Evolutionary conservation across 495 filamentous ascomycete species (phyloP).

Genomic region (Penicillium bialowiezense): DNA sequence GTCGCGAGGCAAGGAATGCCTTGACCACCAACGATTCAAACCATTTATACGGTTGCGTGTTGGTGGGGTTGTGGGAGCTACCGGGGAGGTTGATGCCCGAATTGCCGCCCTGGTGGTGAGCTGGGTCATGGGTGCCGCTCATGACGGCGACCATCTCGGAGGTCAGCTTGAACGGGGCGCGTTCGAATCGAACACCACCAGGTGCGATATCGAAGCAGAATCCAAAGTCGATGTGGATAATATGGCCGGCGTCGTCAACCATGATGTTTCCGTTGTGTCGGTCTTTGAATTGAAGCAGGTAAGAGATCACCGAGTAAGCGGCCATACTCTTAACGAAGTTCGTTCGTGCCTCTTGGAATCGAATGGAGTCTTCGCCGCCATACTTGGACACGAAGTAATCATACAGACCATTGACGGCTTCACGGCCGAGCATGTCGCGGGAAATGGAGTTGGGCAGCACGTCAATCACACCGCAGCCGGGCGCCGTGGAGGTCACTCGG

Average conservation of each 20-base stretch:
- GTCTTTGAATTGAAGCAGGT: slow-evolving; percentile 97
- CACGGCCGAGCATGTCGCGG: slow-evolving; percentile 95
- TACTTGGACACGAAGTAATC: slow-evolving; percentile 98
- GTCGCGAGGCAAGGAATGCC: slow-evolving; percentile 87
- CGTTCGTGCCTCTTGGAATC: slow-evolving; percentile 90
- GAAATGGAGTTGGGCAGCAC: slow-evolving; percentile 97
- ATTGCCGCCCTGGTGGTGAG: slow-evolving; percentile 24
- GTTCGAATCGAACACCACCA: slow-evolving; percentile 93
- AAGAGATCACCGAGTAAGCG: slow-evolving; percentile 98
- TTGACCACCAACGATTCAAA: slow-evolving; percentile 97
- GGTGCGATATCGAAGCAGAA: slow-evolving; percentile 99
- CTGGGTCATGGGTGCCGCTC: slow-evolving; percentile 65
- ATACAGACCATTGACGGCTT: slow-evolving; percentile 95
- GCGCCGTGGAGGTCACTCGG: slow-evolving; percentile 95
- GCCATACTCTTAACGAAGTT: slow-evolving; percentile 99
- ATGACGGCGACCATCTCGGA: slow-evolving; percentile 97
- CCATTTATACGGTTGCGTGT: slow-evolving; percentile 86
- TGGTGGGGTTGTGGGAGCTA: slow-evolving; percentile 48
- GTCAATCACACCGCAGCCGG: slow-evolving; percentile 97
- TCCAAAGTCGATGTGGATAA: slow-evolving; percentile 98
- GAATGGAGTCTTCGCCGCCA: slow-evolving; percentile 88
- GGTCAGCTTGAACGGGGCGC: slow-evolving; percentile 97
- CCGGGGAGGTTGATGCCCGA: slow-evolving; percentile 33
- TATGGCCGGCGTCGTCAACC: slow-evolving; percentile 94
- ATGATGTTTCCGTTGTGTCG: slow-evolving; percentile 99